Evolutionary conservation across 1,139 yeast species (phyloP).

Genomic region (Maudiozyma humilis): DNA sequence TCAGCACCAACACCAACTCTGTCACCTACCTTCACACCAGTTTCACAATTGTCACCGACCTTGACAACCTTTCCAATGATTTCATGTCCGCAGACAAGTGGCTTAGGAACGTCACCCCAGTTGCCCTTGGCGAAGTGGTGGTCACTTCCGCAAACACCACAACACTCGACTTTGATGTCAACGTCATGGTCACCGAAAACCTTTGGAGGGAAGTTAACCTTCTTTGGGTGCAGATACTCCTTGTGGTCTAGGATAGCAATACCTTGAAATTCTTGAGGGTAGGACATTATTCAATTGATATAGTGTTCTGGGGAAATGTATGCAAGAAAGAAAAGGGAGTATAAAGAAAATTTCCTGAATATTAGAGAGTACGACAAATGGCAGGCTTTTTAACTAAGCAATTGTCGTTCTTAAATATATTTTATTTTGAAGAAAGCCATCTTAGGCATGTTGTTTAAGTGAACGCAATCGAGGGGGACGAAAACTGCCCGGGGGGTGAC

Average conservation of each 20-base stretch:
- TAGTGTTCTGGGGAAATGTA: too few species aligned
- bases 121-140: slow-evolving; percentile 32
- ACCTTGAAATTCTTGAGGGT: slow-evolving; percentile 41
- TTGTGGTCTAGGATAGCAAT: slow-evolving; percentile 37
- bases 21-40: slow-evolving; percentile 38
- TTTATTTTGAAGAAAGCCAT: too few species aligned
- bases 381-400: too few species aligned
- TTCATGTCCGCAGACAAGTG: slow-evolving; percentile 35
- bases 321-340: too few species aligned
- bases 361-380: too few species aligned
- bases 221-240: slow-evolving; percentile 39
- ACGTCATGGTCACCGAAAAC: slow-evolving; percentile 30
- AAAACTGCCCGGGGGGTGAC: too few species aligned
- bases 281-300: slow-evolving; percentile 20
- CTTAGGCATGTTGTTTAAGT: too few species aligned
- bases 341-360: too few species aligned
- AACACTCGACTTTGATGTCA: slow-evolving; percentile 36
- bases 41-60: slow-evolving; percentile 34
- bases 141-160: slow-evolving; percentile 55
- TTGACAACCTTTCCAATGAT: slow-evolving; percentile 42
- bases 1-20: slow-evolving; percentile 50
- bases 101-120: slow-evolving; percentile 32
- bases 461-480: too few species aligned
- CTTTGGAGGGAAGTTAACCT: slow-evolving; percentile 32
- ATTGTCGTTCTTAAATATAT: too few species aligned